Base-by-base conservation (phyloP, 23 red algal species). In the Gracilaria caudata region DNA sequence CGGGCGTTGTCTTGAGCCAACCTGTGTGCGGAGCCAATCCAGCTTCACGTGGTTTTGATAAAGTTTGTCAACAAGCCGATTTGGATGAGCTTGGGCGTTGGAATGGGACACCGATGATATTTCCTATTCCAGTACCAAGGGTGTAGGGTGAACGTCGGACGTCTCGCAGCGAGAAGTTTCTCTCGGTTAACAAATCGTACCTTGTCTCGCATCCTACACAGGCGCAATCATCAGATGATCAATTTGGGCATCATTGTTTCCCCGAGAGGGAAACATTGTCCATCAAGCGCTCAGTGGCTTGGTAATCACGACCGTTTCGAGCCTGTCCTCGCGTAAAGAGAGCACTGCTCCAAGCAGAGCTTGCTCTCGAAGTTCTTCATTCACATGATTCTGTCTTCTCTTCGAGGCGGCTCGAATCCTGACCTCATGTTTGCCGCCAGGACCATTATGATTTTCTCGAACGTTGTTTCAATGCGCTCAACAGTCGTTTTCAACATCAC, bases 1-100 rank as follows among this genome's bases (percentile, higher is more conserved):
- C 61, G 61, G 61, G 35, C 1, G 36, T 66, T 53, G 61, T 66
- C 61, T 36, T 30, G 61, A 66, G 61, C 61, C 61, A 66, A 66
- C 61, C 25, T 66, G 9, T 66, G 61, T 19, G 36, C 61, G 61
- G 0, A 35, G 3, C 61, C 7, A 37, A 9, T 36, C 32, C 16
- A 30, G 2, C 19, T 53, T 53, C 12, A 2, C 1, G 13, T 1
- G 13, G 49, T 53, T 17, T 53, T n/a, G n/a, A n/a, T n/a, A n/a
- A n/a, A n/a, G n/a, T n/a, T n/a, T n/a, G n/a, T n/a, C n/a, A n/a
- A n/a, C n/a, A n/a, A n/a, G n/a, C n/a, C 49, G 49, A 53, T 16
- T 53, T 9, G 49, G 49, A 53, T 17, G 49, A 53, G 19, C 1
- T 53, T 17, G 49, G 6, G 49, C 32, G 61, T 35, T 66, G 61